phyloP scores from a whole-genome alignment of 2,329 filamentous ascomycete species.

The Cordyceps farinosa region DNA sequence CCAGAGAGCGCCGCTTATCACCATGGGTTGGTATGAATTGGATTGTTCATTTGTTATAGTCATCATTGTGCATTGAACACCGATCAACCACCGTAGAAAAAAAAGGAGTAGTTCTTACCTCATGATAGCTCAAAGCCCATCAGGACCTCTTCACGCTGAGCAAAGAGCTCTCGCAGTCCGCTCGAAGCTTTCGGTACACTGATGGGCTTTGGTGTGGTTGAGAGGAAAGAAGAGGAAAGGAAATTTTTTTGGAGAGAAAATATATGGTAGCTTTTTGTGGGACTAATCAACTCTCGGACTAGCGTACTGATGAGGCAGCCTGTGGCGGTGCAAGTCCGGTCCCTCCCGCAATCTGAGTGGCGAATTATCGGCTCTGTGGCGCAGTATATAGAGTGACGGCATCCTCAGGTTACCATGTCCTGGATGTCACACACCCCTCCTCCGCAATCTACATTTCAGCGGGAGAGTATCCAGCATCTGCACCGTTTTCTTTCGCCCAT shows the following conservation, averaged over 20 bases:
- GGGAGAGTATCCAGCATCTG: conserved; percentile 24
- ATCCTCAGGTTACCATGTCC: conserved; percentile 16
- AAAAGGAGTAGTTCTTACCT: conserved; percentile 10
- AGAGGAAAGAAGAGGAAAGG: conserved; percentile 19
- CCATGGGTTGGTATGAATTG: conserved; percentile 59
- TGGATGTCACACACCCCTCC: conserved; percentile 15
- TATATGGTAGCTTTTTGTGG: conserved; percentile 13
- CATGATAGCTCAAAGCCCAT: neutral
- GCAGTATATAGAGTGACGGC: conserved; percentile 20
- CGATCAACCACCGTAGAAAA: neutral
- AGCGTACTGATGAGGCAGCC: conserved; percentile 22
- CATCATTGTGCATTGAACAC: conserved; percentile 35
- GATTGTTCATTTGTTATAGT: conserved; percentile 51
- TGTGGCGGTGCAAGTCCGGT: conserved; percentile 36
- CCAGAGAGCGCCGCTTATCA: conserved; percentile 48
- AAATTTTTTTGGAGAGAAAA: conserved; percentile 13
- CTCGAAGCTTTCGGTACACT: conserved; percentile 8
- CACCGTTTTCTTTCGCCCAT: conserved; percentile 25
- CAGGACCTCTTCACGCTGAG: neutral
- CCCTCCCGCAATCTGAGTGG: conserved; percentile 27
- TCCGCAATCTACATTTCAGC: conserved; percentile 22
- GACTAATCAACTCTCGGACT: conserved; percentile 26
- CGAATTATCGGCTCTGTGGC: conserved; percentile 23
- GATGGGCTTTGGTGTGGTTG: conserved; percentile 19
- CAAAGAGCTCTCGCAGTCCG: neutral